Evolutionary conservation across 225 moss, liverwort and hornwort genomes (phyloP), one percentile per base, ranked within the genome.

Genomic region (Polytrichum formosum): DNA sequence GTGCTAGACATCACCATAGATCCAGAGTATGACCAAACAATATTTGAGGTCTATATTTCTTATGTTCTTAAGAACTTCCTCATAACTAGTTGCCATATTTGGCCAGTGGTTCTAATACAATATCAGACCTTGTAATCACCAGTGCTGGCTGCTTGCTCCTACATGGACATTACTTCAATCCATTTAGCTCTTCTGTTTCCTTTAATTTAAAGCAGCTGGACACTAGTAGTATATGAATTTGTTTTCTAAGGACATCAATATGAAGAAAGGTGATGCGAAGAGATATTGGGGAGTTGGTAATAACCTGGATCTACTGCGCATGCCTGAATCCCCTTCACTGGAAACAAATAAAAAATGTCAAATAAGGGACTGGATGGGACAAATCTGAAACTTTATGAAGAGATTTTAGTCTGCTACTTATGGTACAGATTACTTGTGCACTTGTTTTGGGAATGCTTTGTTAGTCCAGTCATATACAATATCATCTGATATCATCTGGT

Each of bases 241-340:
- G 18, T n/a, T 19, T 18, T 17, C 18, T 17, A 18, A 56, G 18
- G 6, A 4, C 18, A 1, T 56, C 55, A 56, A n/a, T 56, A 56
- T 18, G 55, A 56, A 56, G 18, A 18, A 56, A 17, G 55, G 4
- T 1, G n/a, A 56, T 6, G 4, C 55, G 6, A 56, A 3, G 62
- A n/a, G 62, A 23, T 9, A 23, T 5, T 13, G 64, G 64, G 18
- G 26, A 53, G 55, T n/a, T 56, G 55, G 55, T 17, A 19, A 17
- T 23, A 56, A 93, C 93, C 93, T 88, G 92, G 96, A 79, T 97
- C 96, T 54, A 91, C 91, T 54, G 91, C 86, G 54, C 83, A 81
- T 26, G 88, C 81, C 75, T 94, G 78, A 66, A 93, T 85, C 28
- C 93, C 92, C 70, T 89, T 81, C 26, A 78, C 93, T 96, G 84